Evolutionary conservation across 495 filamentous ascomycete genomes (phyloP).

Genomic region (Xylaria nigripes): DNA sequence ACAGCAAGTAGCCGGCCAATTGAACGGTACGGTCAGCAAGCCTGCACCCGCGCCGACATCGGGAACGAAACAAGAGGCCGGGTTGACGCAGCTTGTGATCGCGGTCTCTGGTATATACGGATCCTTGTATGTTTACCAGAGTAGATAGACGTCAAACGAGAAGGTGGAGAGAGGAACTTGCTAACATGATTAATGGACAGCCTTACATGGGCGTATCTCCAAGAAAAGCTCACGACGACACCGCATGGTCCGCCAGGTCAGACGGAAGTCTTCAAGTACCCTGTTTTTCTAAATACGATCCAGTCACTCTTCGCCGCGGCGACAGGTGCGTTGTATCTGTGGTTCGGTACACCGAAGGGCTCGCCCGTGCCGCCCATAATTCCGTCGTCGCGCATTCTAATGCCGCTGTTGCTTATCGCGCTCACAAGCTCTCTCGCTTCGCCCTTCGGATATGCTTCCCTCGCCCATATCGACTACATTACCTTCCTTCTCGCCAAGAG

Average conservation of each 20-base stretch:
- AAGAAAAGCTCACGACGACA: constrained; percentile 97
- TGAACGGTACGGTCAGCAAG: constrained; percentile 36
- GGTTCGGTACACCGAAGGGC: constrained; percentile 49
- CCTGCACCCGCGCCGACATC: constrained; percentile 15
- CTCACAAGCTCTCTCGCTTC: constrained; percentile 80
- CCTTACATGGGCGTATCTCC: constrained; percentile 89
- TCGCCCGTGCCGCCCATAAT: constrained; percentile 57
- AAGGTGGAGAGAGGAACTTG: not conserved
- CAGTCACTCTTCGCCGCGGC: constrained; percentile 84
- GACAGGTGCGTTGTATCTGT: constrained; percentile 74
- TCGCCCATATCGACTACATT: constrained; percentile 95
- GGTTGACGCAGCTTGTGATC: constrained; percentile 64
- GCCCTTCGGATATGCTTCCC: constrained; percentile 89
- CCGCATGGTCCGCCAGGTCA: constrained; percentile 55
- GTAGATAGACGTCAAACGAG: not conserved
- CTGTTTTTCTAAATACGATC: constrained; percentile 91
- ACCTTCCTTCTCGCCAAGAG: constrained; percentile 97
- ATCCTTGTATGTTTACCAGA: constrained; percentile 64
- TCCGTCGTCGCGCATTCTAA: constrained; percentile 61
- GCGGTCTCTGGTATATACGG: constrained; percentile 92
- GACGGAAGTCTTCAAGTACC: constrained; percentile 75
- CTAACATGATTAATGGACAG: constrained; percentile 37
- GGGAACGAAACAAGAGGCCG: constrained; percentile 37
- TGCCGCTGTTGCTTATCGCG: constrained; percentile 77
- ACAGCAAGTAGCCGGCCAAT: constrained; percentile 16